Evolutionary conservation across 2,329 filamentous ascomycete genomes (phyloP).

Genomic region (Cadophora luteo-olivacea): DNA sequence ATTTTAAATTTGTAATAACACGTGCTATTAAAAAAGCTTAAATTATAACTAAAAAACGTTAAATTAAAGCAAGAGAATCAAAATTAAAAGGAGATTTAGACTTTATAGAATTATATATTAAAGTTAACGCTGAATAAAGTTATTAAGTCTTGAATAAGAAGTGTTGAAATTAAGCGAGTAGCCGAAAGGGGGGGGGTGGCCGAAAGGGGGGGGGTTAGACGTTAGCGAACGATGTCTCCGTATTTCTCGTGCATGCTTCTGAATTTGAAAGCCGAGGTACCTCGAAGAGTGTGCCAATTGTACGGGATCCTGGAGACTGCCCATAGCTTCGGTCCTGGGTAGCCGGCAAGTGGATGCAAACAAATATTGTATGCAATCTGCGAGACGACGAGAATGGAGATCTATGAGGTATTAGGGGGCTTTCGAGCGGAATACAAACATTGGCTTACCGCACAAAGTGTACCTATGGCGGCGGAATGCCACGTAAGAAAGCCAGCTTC

Average conservation of each 20-base stretch:
- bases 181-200: too few relatives aligned
- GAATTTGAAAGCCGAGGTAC: constrained; percentile 21
- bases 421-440: not conserved
- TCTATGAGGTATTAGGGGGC: not conserved
- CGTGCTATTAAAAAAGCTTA: too few relatives aligned
- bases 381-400: not conserved
- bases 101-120: too few relatives aligned
- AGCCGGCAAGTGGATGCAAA: constrained; percentile 44
- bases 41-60: too few relatives aligned
- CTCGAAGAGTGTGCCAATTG: constrained; percentile 13
- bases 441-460: not conserved
- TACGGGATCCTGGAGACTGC: constrained; percentile 26
- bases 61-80: too few relatives aligned
- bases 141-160: too few relatives aligned
- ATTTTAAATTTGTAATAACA: too few relatives aligned
- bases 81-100: too few relatives aligned
- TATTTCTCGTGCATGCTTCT: constrained; percentile 39
- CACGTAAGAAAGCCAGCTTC: too few relatives aligned
- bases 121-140: too few relatives aligned
- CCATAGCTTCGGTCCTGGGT: constrained; percentile 41
- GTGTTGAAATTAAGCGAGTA: too few relatives aligned
- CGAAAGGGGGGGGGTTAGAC: too few relatives aligned
- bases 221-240: constrained; percentile 42
- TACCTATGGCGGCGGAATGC: not conserved
- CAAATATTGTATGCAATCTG: constrained; percentile 25